Evolutionary conservation across 2,329 filamentous ascomycete species (phyloP).

Genomic region (Penicillium sp.): DNA sequence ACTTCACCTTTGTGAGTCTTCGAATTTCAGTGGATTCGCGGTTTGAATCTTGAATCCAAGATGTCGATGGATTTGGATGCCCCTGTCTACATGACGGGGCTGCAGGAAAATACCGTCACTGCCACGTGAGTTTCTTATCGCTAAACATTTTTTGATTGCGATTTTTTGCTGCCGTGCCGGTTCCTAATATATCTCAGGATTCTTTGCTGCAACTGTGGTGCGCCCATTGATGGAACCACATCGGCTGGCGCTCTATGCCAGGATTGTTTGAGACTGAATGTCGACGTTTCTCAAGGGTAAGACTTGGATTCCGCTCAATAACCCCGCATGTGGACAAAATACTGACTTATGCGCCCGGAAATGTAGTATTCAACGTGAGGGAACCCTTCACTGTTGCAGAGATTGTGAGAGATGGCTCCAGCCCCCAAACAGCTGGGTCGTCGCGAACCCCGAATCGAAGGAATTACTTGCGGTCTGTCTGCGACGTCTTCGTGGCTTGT

Average conservation of each 20-base stretch:
- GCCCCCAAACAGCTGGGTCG: constrained; percentile 82
- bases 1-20: constrained; percentile 6
- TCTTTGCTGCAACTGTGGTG: constrained; percentile 96
- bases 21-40: constrained; percentile 5
- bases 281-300: constrained; percentile 80
- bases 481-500: constrained; percentile 79
- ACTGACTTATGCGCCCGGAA: background rate
- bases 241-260: constrained; percentile 86
- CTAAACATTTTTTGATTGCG: constrained; percentile 5
- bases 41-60: constrained; percentile 13
- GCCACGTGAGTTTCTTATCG: constrained; percentile 53
- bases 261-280: constrained; percentile 91
- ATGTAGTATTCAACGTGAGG: constrained; percentile 74
- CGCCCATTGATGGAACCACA: constrained; percentile 87
- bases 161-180: constrained; percentile 10
- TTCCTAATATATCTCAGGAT: constrained; percentile 57
- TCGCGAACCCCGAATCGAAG: constrained; percentile 80
- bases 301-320: background rate
- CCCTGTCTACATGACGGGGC: constrained; percentile 51
- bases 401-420: constrained; percentile 94
- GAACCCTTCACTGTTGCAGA: constrained; percentile 83
- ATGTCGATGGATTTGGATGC: constrained; percentile 59
- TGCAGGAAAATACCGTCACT: constrained; percentile 37
- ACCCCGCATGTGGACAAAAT: background rate
- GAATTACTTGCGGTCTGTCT: constrained; percentile 91